Percentiles rank a stretch among this genome's conserved stretches.
Conservation (phyloP, 1,284 basidiomycete species). For the Leccinum cinnamomeum region DNA sequence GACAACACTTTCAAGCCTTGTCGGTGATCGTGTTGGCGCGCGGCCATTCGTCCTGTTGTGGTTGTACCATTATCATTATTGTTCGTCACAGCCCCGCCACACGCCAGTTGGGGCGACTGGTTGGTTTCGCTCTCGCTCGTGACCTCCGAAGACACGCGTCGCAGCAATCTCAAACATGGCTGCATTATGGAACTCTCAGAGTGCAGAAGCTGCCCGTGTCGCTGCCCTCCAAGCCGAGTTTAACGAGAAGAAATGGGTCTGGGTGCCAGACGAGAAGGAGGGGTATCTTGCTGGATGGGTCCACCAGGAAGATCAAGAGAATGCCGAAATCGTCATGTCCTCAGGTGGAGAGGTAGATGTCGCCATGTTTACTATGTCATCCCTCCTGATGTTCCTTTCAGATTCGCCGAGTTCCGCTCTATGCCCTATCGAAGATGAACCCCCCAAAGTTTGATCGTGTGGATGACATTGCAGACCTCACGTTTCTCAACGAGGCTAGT, state of each 20-base stretch:
- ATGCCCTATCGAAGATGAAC: constrained; percentile 91
- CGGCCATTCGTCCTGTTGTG: background rate
- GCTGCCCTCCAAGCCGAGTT: constrained; percentile 94
- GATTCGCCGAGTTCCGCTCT: constrained; percentile 75
- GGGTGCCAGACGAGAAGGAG: constrained; percentile 88
- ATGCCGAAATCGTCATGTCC: constrained; percentile 76
- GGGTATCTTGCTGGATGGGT: constrained; percentile 93
- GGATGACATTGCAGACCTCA: constrained; percentile 98
- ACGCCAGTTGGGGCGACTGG: background rate
- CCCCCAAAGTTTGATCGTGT: constrained; percentile 98
- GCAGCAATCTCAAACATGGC: constrained; percentile 41
- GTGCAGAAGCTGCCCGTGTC: constrained; percentile 68
- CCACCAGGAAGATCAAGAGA: constrained; percentile 77
- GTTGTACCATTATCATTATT: background rate
- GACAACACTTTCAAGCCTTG: background rate
- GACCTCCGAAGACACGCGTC: background rate
- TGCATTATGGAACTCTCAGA: constrained; percentile 55
- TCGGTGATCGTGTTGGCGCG: background rate
- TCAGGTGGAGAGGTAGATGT: constrained; percentile 68
- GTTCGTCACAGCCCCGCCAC: constrained; percentile 3
- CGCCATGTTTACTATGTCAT: constrained; percentile 17
- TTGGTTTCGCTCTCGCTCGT: constrained; percentile 2
- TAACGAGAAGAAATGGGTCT: constrained; percentile 97
- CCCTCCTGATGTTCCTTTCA: constrained; percentile 34
- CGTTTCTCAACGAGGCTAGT: constrained; percentile 97